These are phyloP conservation scores for Ceratobasidium sp. DNA, from an alignment of 1,284 basidiomycete genomes.

Conservation along the genomic window DNA sequence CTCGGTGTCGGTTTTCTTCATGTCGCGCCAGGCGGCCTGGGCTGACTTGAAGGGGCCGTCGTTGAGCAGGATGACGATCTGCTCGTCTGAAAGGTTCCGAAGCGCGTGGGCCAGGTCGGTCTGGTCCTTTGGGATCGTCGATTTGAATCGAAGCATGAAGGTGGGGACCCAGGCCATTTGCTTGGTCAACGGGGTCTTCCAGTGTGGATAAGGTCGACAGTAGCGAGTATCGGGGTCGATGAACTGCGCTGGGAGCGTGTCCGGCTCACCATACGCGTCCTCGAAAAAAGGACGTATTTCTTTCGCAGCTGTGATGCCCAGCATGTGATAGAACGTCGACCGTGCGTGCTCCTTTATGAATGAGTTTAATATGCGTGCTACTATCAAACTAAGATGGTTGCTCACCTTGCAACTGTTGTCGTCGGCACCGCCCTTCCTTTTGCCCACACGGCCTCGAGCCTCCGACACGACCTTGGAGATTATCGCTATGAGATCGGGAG, in stretches of 20 bases:
- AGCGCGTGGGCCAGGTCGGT: slow-evolving; percentile 3
- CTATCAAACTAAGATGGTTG: background rate
- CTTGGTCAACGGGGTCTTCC: slow-evolving; percentile 3
- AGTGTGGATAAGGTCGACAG: slow-evolving; percentile 7
- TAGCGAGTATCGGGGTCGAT: slow-evolving; percentile 6
- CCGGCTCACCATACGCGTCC: slow-evolving; percentile 14
- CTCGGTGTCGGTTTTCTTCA: slow-evolving; percentile 6
- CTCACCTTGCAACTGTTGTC: slow-evolving; percentile 14
- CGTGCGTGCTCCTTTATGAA: slow-evolving; percentile 9
- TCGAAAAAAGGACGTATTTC: slow-evolving; percentile 1
- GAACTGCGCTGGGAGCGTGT: slow-evolving; percentile 5
- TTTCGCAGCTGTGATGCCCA: background rate
- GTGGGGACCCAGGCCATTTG: slow-evolving; percentile 13
- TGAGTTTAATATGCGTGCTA: background rate
- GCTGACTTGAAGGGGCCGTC: slow-evolving; percentile 8
- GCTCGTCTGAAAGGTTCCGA: background rate
- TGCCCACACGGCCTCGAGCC: background rate
- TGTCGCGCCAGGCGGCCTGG: background rate
- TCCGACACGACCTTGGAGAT: slow-evolving; percentile 1
- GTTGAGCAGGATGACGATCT: background rate
- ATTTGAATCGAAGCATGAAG: background rate
- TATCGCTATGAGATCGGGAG: slow-evolving; percentile 5
- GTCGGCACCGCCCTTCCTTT: slow-evolving; percentile 10
- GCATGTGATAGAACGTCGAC: background rate
- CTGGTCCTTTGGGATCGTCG: slow-evolving; percentile 21